Conservation (phyloP, 495 filamentous ascomycete species). For the Annulohypoxylon nitens region DNA sequence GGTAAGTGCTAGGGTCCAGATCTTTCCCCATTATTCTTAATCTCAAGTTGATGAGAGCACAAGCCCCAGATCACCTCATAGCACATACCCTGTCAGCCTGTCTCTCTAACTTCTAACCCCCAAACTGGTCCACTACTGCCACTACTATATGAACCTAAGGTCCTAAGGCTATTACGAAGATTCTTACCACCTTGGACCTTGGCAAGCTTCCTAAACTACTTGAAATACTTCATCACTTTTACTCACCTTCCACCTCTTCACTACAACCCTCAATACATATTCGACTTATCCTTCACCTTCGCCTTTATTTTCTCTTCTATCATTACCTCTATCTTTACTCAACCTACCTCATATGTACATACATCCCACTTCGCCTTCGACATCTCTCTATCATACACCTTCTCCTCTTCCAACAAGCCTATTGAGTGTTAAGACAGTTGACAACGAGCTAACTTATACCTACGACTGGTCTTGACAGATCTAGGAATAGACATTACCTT, state of each 20-base stretch:
- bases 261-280: neutral
- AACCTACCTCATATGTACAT: slow-evolving; percentile 5
- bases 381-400: neutral
- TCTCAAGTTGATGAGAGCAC: slow-evolving; percentile 42
- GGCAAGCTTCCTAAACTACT: too few species aligned
- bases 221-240: neutral
- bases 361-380: slow-evolving; percentile 2
- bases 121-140: neutral
- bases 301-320: neutral
- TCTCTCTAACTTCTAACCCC: slow-evolving; percentile 8
- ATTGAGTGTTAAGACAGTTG: neutral
- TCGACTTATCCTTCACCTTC: neutral
- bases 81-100: slow-evolving; percentile 12
- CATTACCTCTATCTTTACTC: neutral
- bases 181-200: neutral
- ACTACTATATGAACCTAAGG: neutral
- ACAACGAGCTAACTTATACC: slow-evolving; percentile 1
- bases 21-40: slow-evolving; percentile 42
- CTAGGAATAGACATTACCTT: neutral
- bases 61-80: slow-evolving; percentile 21
- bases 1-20: slow-evolving; percentile 24
- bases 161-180: neutral
- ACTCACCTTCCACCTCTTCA: neutral
- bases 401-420: neutral
- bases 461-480: neutral